Evolutionary conservation across 306 rosid species (phyloP), one percentile per base, ranked within the genome.

Genomic region (Cicer chorassanicum): DNA sequence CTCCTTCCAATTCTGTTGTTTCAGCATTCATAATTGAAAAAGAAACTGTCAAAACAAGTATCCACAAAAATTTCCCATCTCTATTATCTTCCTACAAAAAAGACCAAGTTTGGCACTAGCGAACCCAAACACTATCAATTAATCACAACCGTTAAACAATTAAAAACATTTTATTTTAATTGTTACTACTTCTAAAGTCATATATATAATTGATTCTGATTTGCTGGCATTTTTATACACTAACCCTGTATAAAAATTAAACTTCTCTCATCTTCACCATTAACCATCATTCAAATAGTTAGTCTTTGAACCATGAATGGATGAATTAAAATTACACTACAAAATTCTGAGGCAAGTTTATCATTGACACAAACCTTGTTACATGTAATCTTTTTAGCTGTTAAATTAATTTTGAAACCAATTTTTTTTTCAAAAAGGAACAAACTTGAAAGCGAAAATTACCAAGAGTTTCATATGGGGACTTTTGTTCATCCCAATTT

Each of bases 401-500:
- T n/a, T n/a, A n/a, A 0, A 49, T 49, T 15, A 50, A 50, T 6
- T 50, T 50, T 29, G 36, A 24, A 24, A 29, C 13, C 13, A 54
- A 18, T 56, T 56, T 56, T 56, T 21, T 56, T 56, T 21, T 6
- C 9, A 54, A 8, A 64, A 63, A 60, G 59, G 5, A 75, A 70
- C 56, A 82, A 50, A 9, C 34, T 75, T 56, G 61, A 48, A 77
- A 36, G 14, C 8, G 43, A 68, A 57, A 68, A 82, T 70, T 74
- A 91, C 98, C 97, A 14, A 93, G 98, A 54, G 97, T 93, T 68
- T 89, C 91, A 70, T 93, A 93, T 1, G 98, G 98, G 79, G 98
- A 83, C 73, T 85, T 88, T 38, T 82, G 87, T n/a, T 88, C 88
- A 16, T 79, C 73, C 98, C 98, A 89, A 42, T 86, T 89, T 6